phyloP scores from a whole-genome alignment of 768 basidiomycete species.

The Boletus rufocinnamomeus region DNA sequence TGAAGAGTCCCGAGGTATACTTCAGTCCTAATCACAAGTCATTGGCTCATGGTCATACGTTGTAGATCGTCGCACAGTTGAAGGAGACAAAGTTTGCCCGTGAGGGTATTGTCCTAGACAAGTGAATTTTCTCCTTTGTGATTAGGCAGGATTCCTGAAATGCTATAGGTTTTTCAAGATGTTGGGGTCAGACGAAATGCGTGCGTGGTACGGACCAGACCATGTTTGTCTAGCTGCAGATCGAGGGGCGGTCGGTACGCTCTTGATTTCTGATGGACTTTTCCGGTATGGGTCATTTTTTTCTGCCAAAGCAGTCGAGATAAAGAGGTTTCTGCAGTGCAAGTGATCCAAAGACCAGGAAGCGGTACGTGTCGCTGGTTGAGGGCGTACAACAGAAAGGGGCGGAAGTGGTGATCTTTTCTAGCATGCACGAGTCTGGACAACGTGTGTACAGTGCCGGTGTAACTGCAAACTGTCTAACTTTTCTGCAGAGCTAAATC shows the following conservation, averaged over 20 bases:
- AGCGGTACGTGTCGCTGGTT: slow-evolving; percentile 83
- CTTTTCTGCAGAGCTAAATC: slow-evolving; percentile 77
- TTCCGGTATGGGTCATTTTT: slow-evolving; percentile 63
- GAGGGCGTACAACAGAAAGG: slow-evolving; percentile 88
- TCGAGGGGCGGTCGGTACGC: slow-evolving; percentile 89
- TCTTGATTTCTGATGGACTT: slow-evolving; percentile 92
- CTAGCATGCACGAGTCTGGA: slow-evolving; percentile 99
- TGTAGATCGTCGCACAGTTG: slow-evolving; percentile 68
- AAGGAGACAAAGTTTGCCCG: slow-evolving; percentile 97
- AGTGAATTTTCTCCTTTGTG: slow-evolving; percentile 41
- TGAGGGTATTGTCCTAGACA: slow-evolving; percentile 90
- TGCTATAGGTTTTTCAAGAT: slow-evolving; percentile 90
- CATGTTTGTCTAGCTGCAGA: slow-evolving; percentile 92
- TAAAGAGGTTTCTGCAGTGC: slow-evolving; percentile 49
- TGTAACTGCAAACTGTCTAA: neutral
- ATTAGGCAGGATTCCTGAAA: neutral
- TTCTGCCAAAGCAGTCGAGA: neutral
- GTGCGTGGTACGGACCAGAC: slow-evolving; percentile 98
- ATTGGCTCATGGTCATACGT: slow-evolving; percentile 1
- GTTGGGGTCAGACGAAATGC: slow-evolving; percentile 90
- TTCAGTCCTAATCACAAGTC: neutral
- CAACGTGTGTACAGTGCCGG: slow-evolving; percentile 66
- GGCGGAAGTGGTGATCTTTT: slow-evolving; percentile 94
- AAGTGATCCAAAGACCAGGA: slow-evolving; percentile 74
- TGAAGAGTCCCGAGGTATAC: slow-evolving; percentile 90